Percentiles rank a stretch among this genome's conserved stretches.
Evolutionary conservation across 2,329 filamentous ascomycete genomes (phyloP).

Genomic region (Alternaria longipes): DNA sequence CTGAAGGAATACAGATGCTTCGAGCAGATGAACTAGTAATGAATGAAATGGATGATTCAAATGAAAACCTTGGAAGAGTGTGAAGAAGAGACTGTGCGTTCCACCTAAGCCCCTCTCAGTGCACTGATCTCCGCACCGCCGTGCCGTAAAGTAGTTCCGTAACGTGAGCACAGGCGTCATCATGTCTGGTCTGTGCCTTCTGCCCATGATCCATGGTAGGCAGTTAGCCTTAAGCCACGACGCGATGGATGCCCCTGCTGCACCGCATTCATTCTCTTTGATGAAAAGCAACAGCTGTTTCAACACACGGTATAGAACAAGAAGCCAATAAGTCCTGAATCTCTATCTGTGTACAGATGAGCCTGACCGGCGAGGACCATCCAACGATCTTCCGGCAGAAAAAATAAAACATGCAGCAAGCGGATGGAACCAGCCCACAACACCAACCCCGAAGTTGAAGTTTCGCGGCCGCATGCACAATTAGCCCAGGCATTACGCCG

Average conservation of each 20-base stretch:
- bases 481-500: constrained; percentile 24
- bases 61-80: constrained; percentile 13
- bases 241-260: constrained; percentile 5
- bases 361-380: background rate
- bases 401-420: constrained; percentile 22
- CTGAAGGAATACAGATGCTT: constrained; percentile 17
- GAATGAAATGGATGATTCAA: constrained; percentile 27
- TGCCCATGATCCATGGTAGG: constrained; percentile 26
- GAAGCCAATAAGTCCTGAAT: background rate
- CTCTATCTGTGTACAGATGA: background rate
- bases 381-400: constrained; percentile 3
- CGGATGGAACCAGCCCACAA: constrained; percentile 25
- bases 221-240: constrained; percentile 18
- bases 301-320: background rate
- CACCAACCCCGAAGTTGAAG: constrained; percentile 24
- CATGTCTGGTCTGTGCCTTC: constrained; percentile 27
- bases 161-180: constrained; percentile 39
- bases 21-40: constrained; percentile 32
- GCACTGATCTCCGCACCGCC: constrained; percentile 30
- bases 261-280: background rate
- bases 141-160: constrained; percentile 39
- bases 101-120: constrained; percentile 29
- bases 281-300: constrained; percentile 3
- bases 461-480: constrained; percentile 18
- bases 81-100: constrained; percentile 29